Conservation (phyloP, 306 rosid species). For the Acacia melanoxylon region DNA sequence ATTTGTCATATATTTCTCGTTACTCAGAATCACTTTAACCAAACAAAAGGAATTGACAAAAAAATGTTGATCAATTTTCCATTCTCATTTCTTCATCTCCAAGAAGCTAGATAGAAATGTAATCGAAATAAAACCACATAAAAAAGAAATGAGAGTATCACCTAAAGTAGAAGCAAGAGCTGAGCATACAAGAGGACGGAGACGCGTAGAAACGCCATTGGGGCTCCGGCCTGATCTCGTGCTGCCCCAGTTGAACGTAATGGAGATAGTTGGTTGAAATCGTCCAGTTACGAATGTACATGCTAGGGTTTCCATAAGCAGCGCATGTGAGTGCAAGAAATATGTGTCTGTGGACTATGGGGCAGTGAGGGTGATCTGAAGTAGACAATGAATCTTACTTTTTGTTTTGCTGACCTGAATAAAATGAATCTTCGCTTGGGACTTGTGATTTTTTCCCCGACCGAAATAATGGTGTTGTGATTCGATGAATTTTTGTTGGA, state of each 20-base stretch:
- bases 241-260: constrained; percentile 27
- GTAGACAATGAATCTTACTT: too few relatives aligned
- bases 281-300: constrained; percentile 22
- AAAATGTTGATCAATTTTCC: background rate
- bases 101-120: background rate
- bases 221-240: constrained; percentile 25
- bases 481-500: too few relatives aligned
- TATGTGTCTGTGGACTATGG: background rate
- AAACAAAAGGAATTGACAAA: background rate
- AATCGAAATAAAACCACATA: background rate
- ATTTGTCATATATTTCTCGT: background rate
- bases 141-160: constrained; percentile 19
- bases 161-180: constrained; percentile 47
- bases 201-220: constrained; percentile 25
- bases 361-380: too few relatives aligned
- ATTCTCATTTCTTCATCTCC: background rate
- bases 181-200: constrained; percentile 51
- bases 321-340: background rate
- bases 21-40: background rate
- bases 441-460: too few relatives aligned
- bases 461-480: too few relatives aligned
- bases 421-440: too few relatives aligned
- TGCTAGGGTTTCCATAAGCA: constrained; percentile 53
- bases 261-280: constrained; percentile 20
- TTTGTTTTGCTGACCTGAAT: too few relatives aligned